A percentile compares a stretch with the other conserved stretches of the same genome.
Evolutionary conservation across 1,284 basidiomycete species (phyloP).

Genomic region (Puccinia coronata): DNA sequence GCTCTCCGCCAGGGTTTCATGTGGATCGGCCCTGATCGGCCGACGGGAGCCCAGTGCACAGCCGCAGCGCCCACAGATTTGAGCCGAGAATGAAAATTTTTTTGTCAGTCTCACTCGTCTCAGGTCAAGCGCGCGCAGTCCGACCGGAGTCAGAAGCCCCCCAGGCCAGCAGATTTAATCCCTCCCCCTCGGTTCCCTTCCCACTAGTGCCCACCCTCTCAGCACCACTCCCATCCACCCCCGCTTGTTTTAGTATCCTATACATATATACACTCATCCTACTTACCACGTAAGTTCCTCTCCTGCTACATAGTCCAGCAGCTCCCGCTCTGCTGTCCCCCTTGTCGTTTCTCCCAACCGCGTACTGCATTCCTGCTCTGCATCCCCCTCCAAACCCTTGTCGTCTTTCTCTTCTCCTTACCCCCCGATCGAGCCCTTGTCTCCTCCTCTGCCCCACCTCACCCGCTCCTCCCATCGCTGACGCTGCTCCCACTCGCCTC

Average conservation of each 20-base stretch:
- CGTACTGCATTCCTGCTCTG: background rate
- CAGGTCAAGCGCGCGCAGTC: background rate
- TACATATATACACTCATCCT: background rate
- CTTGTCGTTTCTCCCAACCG: no score
- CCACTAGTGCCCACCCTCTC: background rate
- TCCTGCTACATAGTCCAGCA: no score
- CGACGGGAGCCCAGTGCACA: background rate
- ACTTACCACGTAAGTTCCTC: background rate
- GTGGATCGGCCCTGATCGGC: no score
- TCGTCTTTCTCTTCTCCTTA: background rate
- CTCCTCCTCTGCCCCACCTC: no score
- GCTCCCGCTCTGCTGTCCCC: no score
- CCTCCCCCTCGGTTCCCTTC: background rate
- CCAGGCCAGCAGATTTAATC: background rate
- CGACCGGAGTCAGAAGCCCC: background rate
- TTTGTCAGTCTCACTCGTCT: conserved; percentile 14
- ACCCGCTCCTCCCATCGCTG: conserved; percentile 45
- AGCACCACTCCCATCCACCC: background rate
- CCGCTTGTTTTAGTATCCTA: background rate
- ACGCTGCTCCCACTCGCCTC: background rate
- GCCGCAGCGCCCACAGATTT: conserved; percentile 10
- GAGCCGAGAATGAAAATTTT: background rate
- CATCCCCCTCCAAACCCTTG: background rate
- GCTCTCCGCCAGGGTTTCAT: no score
- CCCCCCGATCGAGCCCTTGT: background rate